Evolutionary conservation across 352 stramenopile species (phyloP), one percentile per base, ranked within the genome.

Genomic region (Phytophthora europaea): DNA sequence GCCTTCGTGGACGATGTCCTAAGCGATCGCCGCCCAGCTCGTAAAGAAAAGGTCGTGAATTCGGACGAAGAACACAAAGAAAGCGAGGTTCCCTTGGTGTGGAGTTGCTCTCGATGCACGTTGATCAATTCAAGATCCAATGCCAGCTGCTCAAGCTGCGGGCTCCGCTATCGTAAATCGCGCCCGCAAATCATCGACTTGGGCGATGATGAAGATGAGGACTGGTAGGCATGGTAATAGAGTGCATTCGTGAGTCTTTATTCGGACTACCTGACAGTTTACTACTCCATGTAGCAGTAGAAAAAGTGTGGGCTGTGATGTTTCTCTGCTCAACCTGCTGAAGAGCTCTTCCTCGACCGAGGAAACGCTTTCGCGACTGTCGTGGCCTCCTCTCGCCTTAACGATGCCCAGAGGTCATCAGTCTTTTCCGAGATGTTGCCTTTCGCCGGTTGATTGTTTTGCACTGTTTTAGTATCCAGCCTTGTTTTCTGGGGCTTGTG

Each of bases 61-160:
- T 66, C 76, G 7, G 75, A 88, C 9, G 78, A 92, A 67, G 78
- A 90, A 9, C 70, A 73, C 43, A 88, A 86, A 63, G 75, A 85
- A 22, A 85, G 67, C 10, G 56, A 75, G 16, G 40, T 69, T 57
- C 43, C 55, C 22, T 50, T 56, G 52, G 58, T 65, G 12, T 97
- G 88, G 88, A 93, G 75, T 64, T 97, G 90, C 62, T 84, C 70
- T 48, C 84, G 90, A 40, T 97, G 90, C 67, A 97, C 88, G 10
- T 77, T 97, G 64, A 78, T 88, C 52, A 97, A 97, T 55, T 78
- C 84, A 16, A 58, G 77, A 26, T 79, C 69, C 8, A 88, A 76
- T 48, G 72, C 91, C 28, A 82, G 78, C 34, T 97, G 90, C 57
- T 75, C 70, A 61, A 86, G 88, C 20, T 97, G 90, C 53, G 86